Evolutionary conservation across 805 yeast species (phyloP), one percentile per base, ranked within the genome.

Genomic region (Cyberlindnera mrakii): DNA sequence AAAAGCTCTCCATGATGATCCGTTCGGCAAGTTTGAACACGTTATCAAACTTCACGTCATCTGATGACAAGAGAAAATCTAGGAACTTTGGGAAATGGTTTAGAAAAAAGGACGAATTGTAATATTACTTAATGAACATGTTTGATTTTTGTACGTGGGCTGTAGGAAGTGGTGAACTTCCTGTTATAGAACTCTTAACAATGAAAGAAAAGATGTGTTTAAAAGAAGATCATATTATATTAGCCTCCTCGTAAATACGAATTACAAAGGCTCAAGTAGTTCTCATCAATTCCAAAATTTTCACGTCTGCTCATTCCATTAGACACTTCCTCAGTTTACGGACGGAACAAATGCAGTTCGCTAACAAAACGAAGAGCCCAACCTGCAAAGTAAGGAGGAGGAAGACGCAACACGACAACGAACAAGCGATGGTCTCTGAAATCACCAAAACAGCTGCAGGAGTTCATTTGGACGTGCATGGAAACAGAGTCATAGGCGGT

Each of bases 21-120:
- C 48, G 51, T 32, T 59, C 64, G 0, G 58, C 64, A 6, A 59
- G 64, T 36, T 39, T 55, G n/a, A 55, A 49, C 30, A 54, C 62
- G 5, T 13, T 52, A 3, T 45, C 55, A 5, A 45, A 53, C 2
- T 50, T 52, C 40, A 37, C 25, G 42, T 40, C 31, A 37, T 17
- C 17, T 11, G 36, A 30, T 18, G 34, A 23, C 33, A 30, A 23
- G 32, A 40, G 23, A 41, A 46, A 34, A 30, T 34, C 23, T 25
- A 33, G 30, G 20, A 39, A 30, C 27, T n/a, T 49, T 5, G 50
- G 50, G 2, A 46, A 39, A 15, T 46, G 48, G 50, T 49, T 49
- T 35, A 40, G 35, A 19, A 46, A 42, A 32, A 41, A 37, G 17
- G 46, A 39, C 11, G 30, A 36, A 17, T n/a, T 13, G 19, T 13